Evolutionary conservation across 305 asterid genomes (phyloP).

Genomic region (Plantago coronopus): DNA sequence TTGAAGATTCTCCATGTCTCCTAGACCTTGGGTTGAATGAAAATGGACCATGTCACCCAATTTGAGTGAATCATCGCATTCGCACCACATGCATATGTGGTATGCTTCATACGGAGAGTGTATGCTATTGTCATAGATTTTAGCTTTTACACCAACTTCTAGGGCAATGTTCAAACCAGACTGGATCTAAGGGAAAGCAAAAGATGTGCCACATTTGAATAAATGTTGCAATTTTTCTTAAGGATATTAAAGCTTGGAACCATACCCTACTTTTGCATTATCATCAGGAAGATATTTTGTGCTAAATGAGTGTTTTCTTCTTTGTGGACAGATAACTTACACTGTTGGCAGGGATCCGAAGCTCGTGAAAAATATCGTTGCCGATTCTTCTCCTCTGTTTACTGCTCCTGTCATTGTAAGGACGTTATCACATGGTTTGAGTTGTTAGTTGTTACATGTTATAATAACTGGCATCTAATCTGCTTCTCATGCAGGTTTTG

Average conservation of each 20-base stretch:
- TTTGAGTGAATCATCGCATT: no score
- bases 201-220: no score
- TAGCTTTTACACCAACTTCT: no score
- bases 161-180: no score
- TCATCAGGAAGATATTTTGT: conserved; percentile 14
- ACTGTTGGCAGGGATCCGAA: conserved; percentile 92
- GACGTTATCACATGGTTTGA: conserved; percentile 15
- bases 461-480: conserved; percentile 3
- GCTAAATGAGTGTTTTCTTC: conserved; percentile 19
- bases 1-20: no score
- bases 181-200: no score
- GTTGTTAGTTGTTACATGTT: conserved; percentile 9
- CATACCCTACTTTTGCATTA: neutral
- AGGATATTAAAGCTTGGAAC: conserved; percentile 1
- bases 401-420: conserved; percentile 86
- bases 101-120: no score
- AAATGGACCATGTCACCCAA: no score
- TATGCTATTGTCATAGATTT: no score
- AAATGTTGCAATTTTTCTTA: neutral
- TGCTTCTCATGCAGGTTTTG: conserved; percentile 66
- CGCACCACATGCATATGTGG: no score
- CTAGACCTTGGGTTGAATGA: no score
- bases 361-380: conserved; percentile 59
- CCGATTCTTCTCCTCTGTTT: conserved; percentile 72
- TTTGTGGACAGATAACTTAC: conserved; percentile 67